phyloP scores from a whole-genome alignment of 2,329 filamentous ascomycete genomes.

The Akanthomyces dipterigenus region DNA sequence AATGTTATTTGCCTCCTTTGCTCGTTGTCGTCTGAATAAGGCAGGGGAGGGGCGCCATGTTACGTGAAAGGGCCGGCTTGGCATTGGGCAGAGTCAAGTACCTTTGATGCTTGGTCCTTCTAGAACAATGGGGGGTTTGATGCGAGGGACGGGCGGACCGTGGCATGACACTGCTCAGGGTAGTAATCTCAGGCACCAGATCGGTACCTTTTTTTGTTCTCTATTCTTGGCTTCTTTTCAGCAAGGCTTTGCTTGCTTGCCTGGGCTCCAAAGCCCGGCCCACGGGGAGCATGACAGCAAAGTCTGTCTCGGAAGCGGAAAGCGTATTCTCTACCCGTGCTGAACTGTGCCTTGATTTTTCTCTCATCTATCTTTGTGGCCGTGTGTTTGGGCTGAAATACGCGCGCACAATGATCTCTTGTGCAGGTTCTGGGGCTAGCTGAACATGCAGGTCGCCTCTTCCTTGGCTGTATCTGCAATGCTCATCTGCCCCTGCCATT shows the following conservation, averaged over 20 bases:
- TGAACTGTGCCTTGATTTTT: neutral
- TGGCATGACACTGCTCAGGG: neutral
- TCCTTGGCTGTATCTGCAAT: too few species aligned
- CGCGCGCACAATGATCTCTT: neutral
- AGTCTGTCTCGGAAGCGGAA: neutral
- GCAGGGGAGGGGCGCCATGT: neutral
- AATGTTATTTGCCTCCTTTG: neutral
- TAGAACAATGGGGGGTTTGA: neutral
- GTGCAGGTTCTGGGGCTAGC: neutral
- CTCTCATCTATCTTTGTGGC: neutral
- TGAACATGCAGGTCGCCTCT: neutral
- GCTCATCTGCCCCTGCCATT: neutral
- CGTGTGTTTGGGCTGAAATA: neutral
- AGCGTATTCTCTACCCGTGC: neutral
- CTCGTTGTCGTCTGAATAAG: neutral
- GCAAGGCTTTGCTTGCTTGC: neutral
- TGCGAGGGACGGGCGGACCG: neutral
- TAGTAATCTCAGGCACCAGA: constrained; percentile 5
- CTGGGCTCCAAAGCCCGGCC: too few species aligned
- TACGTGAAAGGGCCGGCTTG: neutral
- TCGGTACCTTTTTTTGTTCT: neutral
- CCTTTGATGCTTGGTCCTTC: neutral
- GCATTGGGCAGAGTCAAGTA: neutral
- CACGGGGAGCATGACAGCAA: neutral
- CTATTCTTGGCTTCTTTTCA: neutral